Conservation (phyloP, 768 basidiomycete species). For the Pulveroboletus ravenelii region DNA sequence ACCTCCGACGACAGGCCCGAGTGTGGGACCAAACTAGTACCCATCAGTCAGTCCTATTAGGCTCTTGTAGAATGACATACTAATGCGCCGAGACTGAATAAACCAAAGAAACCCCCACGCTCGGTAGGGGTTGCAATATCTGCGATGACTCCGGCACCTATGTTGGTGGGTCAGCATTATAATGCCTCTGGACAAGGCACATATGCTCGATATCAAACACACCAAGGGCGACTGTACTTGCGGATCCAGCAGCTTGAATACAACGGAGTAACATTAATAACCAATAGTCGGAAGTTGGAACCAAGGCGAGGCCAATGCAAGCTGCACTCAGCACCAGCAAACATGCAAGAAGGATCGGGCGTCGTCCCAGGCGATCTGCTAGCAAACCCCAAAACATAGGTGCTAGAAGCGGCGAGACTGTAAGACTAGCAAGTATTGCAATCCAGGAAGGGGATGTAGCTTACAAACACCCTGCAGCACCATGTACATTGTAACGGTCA, state of each 20-base stretch:
- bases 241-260: slow-evolving; percentile 73
- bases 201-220: slow-evolving; percentile 3
- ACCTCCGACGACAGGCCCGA: slow-evolving; percentile 49
- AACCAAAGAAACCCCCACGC: slow-evolving; percentile 68
- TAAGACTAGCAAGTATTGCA: not conserved
- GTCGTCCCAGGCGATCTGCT: slow-evolving; percentile 60
- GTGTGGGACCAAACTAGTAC: slow-evolving; percentile 49
- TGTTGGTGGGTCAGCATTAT: not conserved
- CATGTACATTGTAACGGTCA: slow-evolving; percentile 67
- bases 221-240: slow-evolving; percentile 75
- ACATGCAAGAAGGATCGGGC: slow-evolving; percentile 60
- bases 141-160: slow-evolving; percentile 71
- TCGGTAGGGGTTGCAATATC: slow-evolving; percentile 74
- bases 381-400: slow-evolving; percentile 60
- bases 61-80: slow-evolving; percentile 27
- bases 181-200: not conserved
- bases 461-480: slow-evolving; percentile 44
- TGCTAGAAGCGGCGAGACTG: slow-evolving; percentile 30
- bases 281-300: slow-evolving; percentile 65
- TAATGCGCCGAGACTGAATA: slow-evolving; percentile 64
- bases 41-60: not conserved
- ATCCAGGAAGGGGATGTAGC: slow-evolving; percentile 7
- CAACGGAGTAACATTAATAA: slow-evolving; percentile 75
- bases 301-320: slow-evolving; percentile 57
- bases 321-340: slow-evolving; percentile 58